Evolutionary conservation across 495 filamentous ascomycete species (phyloP), one percentile per base, ranked within the genome.

Genomic region (Neurospora pannonica): DNA sequence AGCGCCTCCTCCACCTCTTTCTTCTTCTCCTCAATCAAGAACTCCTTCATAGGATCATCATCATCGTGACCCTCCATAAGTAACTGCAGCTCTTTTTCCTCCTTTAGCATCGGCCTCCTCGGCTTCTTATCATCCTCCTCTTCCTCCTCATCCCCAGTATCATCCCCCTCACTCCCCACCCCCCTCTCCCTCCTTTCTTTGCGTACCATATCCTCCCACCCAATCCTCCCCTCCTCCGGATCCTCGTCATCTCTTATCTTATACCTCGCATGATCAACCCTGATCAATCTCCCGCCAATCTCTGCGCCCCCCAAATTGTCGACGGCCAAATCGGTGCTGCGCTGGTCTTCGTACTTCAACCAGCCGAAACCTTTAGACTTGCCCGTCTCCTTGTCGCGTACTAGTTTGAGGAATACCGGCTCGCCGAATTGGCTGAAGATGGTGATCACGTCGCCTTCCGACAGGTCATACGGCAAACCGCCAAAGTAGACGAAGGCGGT

Each of bases 371-470:
- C 96, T 72, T 91, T 91, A 75, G 92, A 95, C 81, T 97, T 97
- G 37, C 96, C 97, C 0, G 95, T 95, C 79, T 98, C 96, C 80
- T 97, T 96, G 86, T 99, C 96, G 72, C 96, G 93, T 38, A 91
- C 88, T 2, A 98, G 87, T 76, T 97, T 96, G 73, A 98, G 86
- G 82, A 94, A 94, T 15, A 93, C 92, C 10, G 97, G 97, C 79
- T 98, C 94, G 74, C 96, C 96, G 78, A 90, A 99, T 80, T 99
- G 97, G 36, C 94, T 97, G 88, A 98, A 99, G 73, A 99, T 97
- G 36, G 95, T 93, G 74, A 98, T 88, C 75, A 99, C 89, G 83
- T 99, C 96, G 78, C 96, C 96, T 83, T 99, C 96, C 60, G 94
- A 94, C 28, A 99, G 88, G 76, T 97, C 93, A 82, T 93, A 97